A percentile compares a stretch with the other conserved stretches of the same genome.
Conservation (phyloP, 495 filamentous ascomycete species). For the Geoglossum glabrum region DNA sequence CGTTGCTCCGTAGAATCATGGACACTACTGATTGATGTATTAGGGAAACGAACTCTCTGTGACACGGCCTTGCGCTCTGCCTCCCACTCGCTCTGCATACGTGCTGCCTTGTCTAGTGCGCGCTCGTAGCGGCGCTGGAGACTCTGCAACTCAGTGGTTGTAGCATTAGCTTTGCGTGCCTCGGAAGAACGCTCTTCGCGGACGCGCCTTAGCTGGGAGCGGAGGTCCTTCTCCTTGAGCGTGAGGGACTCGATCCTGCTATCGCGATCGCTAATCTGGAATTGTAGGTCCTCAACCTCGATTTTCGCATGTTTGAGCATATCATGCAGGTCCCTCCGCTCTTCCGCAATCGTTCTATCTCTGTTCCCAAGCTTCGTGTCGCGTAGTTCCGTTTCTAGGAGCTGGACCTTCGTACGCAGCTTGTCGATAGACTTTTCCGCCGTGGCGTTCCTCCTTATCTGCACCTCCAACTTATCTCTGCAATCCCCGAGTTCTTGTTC, state of each 20-base stretch:
- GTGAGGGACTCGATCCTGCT: conserved; percentile 2
- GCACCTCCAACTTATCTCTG: conserved; percentile 14
- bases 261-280: conserved; percentile 23
- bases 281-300: conserved; percentile 40
- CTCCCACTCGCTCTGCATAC: conserved; percentile 25
- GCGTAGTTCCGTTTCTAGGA: conserved; percentile 19
- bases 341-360: conserved; percentile 29
- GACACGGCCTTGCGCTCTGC: conserved; percentile 25
- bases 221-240: conserved; percentile 28
- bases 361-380: conserved; percentile 11
- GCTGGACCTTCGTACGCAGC: conserved; percentile 18
- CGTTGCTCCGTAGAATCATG: conserved; percentile 19
- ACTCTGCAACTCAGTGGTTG: conserved; percentile 30
- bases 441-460: conserved; percentile 13
- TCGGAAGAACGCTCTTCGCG: conserved; percentile 37
- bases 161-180: conserved; percentile 26
- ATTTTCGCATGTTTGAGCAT: conserved; percentile 45
- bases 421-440: conserved; percentile 14
- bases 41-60: conserved; percentile 24
- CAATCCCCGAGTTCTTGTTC: conserved; percentile 16
- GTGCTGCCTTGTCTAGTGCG: conserved; percentile 27
- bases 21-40: conserved; percentile 17
- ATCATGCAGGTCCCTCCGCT: conserved; percentile 45
- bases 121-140: conserved; percentile 33
- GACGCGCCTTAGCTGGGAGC: conserved; percentile 31